Evolutionary conservation across 2,329 filamentous ascomycete species (phyloP), one percentile per base, ranked within the genome.

Genomic region (Onygenales sp.): DNA sequence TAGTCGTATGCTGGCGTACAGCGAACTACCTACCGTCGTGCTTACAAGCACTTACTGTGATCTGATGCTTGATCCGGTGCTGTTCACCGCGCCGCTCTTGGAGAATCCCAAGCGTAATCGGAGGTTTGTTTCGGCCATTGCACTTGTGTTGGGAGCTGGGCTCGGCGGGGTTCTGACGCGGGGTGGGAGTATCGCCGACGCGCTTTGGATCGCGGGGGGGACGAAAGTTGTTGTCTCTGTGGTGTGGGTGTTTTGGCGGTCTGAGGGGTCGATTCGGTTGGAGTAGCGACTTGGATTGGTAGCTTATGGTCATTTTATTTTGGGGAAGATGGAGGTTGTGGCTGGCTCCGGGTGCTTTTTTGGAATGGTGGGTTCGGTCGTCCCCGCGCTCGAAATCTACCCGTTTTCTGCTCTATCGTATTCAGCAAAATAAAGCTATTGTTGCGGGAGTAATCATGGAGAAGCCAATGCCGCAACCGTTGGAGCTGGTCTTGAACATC

Each of bases 11-110:
- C 57, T 65, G 13, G 43, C 51, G 3, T 44, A 62, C 35, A 54
- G 59, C 14, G 63, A 64, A 41, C 52, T 65, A 31, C 62, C 63
- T 2, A 63, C 61, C n/a, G 60, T 63, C n/a, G 63, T 64, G 6
- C 55, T 65, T 41, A 65, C 62, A 36, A 60, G 60, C 27, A 49
- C 61, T 9, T 63, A 60, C 47, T 59, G 59, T 51, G 62, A 65
- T 52, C 58, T 63, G 41, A 58, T 59, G n/a, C 55, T 55, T 13
- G 62, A 65, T 36, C 51, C 61, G 14, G 51, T 56, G 35, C 52
- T 55, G 21, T 50, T 60, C 7, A 51, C 52, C 8, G 45, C 52
- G 6, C 51, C 56, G n/a, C 61, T 61, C 58, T 52, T 44, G 39
- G 57, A 60, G 48, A 63, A 60, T 43, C 45, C 55, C 27, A 54